Conservation (phyloP, 345 rosid genomes). For the Pistacia atlantica region DNA sequence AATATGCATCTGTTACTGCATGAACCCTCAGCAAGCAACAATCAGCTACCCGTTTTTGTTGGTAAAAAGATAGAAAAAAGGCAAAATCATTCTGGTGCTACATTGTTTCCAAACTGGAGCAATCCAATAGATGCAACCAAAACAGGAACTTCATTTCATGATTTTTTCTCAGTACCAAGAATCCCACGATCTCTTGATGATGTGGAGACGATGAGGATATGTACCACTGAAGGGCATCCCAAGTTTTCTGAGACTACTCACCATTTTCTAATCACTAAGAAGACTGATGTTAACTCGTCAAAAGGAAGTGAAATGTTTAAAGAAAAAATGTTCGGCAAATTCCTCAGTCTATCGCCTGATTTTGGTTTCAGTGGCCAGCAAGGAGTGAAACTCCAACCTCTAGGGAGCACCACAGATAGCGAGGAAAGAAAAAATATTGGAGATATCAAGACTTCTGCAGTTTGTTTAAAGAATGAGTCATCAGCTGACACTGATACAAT, state of each 20-base stretch:
- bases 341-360: slow-evolving; percentile 51
- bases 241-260: slow-evolving; percentile 38
- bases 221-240: slow-evolving; percentile 37
- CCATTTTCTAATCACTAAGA: slow-evolving; percentile 40
- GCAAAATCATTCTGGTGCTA: slow-evolving; percentile 21
- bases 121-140: slow-evolving; percentile 16
- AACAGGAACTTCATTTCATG: slow-evolving; percentile 21
- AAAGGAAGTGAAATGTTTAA: slow-evolving; percentile 45
- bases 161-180: slow-evolving; percentile 32
- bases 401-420: slow-evolving; percentile 57
- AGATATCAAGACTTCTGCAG: slow-evolving; percentile 27
- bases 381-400: slow-evolving; percentile 52
- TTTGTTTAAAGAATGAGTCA: slow-evolving; percentile 49
- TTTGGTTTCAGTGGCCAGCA: slow-evolving; percentile 39
- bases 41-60: slow-evolving; percentile 19
- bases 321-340: slow-evolving; percentile 42
- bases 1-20: slow-evolving; percentile 21
- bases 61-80: slow-evolving; percentile 23
- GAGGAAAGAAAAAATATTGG: slow-evolving; percentile 39
- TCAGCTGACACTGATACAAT: slow-evolving; percentile 71
- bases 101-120: slow-evolving; percentile 26
- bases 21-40: slow-evolving; percentile 30
- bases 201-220: slow-evolving; percentile 50
- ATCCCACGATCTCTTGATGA: slow-evolving; percentile 29
- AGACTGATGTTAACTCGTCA: slow-evolving; percentile 38